Conservation (phyloP, 1,139 yeast species). For the Debaryomyces udenii region DNA sequence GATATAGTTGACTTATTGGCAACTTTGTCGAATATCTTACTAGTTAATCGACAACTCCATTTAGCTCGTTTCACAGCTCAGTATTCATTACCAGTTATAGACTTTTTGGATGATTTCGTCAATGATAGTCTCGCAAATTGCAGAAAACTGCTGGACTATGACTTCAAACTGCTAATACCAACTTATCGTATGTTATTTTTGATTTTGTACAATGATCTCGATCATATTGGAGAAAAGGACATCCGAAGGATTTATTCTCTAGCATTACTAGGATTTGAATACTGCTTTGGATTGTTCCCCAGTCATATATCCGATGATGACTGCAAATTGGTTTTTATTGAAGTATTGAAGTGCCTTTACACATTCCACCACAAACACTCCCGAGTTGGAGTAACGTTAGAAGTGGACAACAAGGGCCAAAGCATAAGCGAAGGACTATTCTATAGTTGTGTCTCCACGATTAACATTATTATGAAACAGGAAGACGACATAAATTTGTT, state of each 20-base stretch:
- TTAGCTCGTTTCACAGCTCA: constrained; percentile 22
- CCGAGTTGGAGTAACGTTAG: constrained; percentile 11
- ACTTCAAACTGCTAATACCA: constrained; percentile 25
- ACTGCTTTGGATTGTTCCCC: constrained; percentile 9
- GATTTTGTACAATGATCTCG: constrained; percentile 26
- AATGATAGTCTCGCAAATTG: constrained; percentile 1
- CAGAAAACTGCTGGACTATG: constrained; percentile 7
- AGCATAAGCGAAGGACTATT: constrained; percentile 11
- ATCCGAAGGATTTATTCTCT: constrained; percentile 6
- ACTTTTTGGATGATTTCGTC: constrained; percentile 19
- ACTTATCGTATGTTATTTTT: constrained; percentile 31
- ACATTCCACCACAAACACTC: constrained; percentile 29
- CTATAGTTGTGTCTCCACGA: constrained; percentile 5
- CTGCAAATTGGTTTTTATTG: constrained; percentile 24
- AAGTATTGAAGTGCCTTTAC: constrained; percentile 31
- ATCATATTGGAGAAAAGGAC: constrained; percentile 9
- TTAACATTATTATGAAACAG: constrained; percentile 6
- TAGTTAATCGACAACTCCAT: constrained; percentile 30
- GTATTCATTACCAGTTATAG: constrained; percentile 21
- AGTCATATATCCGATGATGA: constrained; percentile 7
- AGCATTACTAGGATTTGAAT: constrained; percentile 10
- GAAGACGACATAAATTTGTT: background rate
- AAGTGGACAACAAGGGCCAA: constrained; percentile 2
- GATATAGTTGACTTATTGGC: constrained; percentile 26
- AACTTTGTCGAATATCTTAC: constrained; percentile 29